Conservation (phyloP, 495 filamentous ascomycete species). For the Eremomyces bilateralis region DNA sequence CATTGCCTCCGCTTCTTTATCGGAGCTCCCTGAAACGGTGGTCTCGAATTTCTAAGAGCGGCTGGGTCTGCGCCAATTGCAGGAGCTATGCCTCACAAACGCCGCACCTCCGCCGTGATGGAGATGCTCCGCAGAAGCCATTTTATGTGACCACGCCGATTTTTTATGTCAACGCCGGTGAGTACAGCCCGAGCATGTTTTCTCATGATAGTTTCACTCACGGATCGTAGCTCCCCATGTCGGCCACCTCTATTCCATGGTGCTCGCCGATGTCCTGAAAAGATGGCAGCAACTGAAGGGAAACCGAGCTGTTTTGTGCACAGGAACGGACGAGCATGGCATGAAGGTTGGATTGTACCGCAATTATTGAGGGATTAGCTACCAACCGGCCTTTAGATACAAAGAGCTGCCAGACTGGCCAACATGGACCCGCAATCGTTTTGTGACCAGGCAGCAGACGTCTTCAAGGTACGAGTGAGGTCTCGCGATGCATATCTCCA, state of each 20-base stretch:
- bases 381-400: no score
- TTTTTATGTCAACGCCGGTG: slow-evolving; percentile 97
- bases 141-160: slow-evolving; percentile 95
- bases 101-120: not conserved
- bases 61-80: not conserved
- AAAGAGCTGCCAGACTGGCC: slow-evolving; percentile 53
- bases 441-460: slow-evolving; percentile 39
- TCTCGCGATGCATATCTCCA: no score
- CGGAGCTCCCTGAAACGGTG: not conserved
- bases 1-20: not conserved
- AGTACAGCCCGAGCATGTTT: slow-evolving; percentile 3
- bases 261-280: slow-evolving; percentile 78
- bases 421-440: slow-evolving; percentile 39
- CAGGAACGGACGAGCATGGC: slow-evolving; percentile 94
- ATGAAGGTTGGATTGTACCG: slow-evolving; percentile 41
- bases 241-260: slow-evolving; percentile 83
- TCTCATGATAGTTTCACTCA: not conserved
- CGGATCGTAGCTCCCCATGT: slow-evolving; percentile 58
- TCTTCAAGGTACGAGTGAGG: slow-evolving; percentile 26
- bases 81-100: not conserved
- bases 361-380: not conserved
- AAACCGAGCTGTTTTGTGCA: slow-evolving; percentile 49
- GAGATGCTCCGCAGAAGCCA: slow-evolving; percentile 34
- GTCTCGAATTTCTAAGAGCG: not conserved
- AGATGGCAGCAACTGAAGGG: slow-evolving; percentile 72